Percentiles rank a stretch among this genome's conserved stretches.
These are phyloP conservation scores for Osmanthus fragrans DNA, from an alignment of 257 asterid species.

Conservation along the genomic window DNA sequence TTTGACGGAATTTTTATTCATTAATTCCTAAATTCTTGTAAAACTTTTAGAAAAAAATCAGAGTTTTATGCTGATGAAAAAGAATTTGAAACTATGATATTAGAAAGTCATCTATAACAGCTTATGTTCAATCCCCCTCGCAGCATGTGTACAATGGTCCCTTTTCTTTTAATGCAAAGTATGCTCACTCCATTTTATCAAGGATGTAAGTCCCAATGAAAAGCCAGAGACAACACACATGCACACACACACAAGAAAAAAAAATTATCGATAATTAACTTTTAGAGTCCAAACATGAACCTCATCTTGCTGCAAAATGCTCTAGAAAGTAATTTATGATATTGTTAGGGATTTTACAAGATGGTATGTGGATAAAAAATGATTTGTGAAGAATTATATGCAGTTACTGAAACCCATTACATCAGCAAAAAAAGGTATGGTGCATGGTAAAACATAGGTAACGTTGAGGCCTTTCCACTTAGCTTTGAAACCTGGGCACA, in stretches of 20 bases:
- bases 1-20: neutral
- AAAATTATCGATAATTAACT: neutral
- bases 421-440: constrained; percentile 6
- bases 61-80: neutral
- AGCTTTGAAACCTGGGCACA: constrained; percentile 13
- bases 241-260: too few species aligned
- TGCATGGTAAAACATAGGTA: constrained; percentile 1
- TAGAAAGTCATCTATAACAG: neutral
- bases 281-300: neutral
- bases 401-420: constrained; percentile 9
- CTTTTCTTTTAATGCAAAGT: neutral
- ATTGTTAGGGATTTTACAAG: neutral
- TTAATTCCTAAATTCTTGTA: neutral
- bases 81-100: neutral
- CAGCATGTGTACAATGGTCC: neutral
- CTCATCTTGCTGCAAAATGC: neutral
- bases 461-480: neutral
- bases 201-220: neutral
- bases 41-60: neutral
- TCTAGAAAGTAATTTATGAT: neutral
- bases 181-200: neutral
- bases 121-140: neutral
- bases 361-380: neutral
- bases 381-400: constrained; percentile 3
- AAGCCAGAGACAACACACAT: neutral